Conservation (phyloP, 164 flowering plant genomes). For the Chimonanthus praecox region DNA sequence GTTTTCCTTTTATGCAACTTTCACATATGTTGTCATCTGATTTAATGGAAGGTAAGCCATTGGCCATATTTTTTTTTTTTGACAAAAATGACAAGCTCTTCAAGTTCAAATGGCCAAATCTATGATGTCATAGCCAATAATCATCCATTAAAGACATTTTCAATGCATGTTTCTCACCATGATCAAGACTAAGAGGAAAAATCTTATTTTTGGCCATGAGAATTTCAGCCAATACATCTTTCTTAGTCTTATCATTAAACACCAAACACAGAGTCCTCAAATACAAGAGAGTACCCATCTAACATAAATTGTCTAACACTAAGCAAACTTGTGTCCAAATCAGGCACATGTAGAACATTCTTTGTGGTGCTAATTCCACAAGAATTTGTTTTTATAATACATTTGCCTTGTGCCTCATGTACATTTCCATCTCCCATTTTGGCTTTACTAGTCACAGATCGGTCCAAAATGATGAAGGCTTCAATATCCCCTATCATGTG, state of each 20-base stretch:
- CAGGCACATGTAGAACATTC: background rate
- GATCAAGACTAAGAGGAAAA: background rate
- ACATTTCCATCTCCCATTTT: background rate
- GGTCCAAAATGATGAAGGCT: background rate
- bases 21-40: background rate
- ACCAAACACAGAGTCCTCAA: background rate
- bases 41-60: background rate
- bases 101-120: background rate
- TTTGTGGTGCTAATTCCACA: background rate
- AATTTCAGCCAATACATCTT: background rate
- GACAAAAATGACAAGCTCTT: background rate
- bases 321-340: background rate
- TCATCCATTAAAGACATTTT: background rate
- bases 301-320: background rate
- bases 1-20: slow-evolving; percentile 1
- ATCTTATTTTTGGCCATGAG: background rate
- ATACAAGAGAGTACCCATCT: background rate
- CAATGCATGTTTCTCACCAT: background rate
- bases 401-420: background rate
- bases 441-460: background rate
- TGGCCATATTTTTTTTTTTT: background rate
- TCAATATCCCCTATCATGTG: background rate
- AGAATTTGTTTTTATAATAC: background rate
- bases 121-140: background rate
- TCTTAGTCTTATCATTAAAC: background rate